Conservation (phyloP, 495 filamentous ascomycete genomes). For the Durotheca rogersii region DNA sequence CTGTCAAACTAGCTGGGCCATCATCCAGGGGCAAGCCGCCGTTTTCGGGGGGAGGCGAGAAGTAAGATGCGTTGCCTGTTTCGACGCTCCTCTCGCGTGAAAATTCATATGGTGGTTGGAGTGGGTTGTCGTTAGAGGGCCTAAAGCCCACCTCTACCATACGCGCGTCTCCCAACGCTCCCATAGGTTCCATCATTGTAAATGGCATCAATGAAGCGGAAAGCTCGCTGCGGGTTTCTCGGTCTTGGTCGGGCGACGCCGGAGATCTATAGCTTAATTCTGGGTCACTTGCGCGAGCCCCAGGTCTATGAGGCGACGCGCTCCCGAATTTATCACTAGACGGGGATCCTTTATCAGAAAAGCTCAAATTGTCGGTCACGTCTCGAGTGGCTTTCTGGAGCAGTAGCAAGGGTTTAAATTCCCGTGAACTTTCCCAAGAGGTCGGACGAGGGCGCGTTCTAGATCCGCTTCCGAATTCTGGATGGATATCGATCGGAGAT, state of each 20-base stretch:
- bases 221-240: slow-evolving; percentile 1
- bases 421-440: slow-evolving; percentile 52
- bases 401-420: slow-evolving; percentile 53
- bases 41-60: slow-evolving; percentile 19
- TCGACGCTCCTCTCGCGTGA: slow-evolving; percentile 1
- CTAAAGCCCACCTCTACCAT: background rate
- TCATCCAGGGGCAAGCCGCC: background rate
- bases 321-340: slow-evolving; percentile 4
- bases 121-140: background rate
- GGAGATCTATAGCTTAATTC: background rate
- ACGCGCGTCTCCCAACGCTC: background rate
- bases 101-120: background rate
- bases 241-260: slow-evolving; percentile 8
- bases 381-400: slow-evolving; percentile 40
- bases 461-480: slow-evolving; percentile 32
- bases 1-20: background rate
- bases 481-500: slow-evolving; percentile 36
- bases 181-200: background rate
- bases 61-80: slow-evolving; percentile 7
- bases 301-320: slow-evolving; percentile 6
- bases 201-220: background rate
- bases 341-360: slow-evolving; percentile 20
- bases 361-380: slow-evolving; percentile 11
- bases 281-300: slow-evolving; percentile 6
- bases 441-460: slow-evolving; percentile 45